phyloP scores from a whole-genome alignment of 768 basidiomycete species.

The Podaxis sp. region DNA sequence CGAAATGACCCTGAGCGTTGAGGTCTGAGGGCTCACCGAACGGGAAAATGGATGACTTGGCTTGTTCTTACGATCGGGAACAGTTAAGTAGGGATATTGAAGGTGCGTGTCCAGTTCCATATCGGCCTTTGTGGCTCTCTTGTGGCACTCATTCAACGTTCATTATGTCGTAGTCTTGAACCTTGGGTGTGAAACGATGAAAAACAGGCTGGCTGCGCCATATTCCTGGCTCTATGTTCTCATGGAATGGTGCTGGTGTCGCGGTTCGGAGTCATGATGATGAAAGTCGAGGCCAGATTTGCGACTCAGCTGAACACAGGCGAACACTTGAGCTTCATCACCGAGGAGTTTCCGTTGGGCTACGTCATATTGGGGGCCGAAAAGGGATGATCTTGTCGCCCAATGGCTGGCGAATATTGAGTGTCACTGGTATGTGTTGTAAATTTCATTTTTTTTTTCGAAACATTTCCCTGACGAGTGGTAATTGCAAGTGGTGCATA shows the following conservation, averaged over 20 bases:
- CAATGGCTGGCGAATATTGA: too few relatives aligned
- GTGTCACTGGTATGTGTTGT: background rate
- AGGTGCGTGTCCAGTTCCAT: too few relatives aligned
- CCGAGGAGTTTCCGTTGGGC: background rate
- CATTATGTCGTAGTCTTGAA: too few relatives aligned
- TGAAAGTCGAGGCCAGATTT: background rate
- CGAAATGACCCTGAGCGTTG: too few relatives aligned
- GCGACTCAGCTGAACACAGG: background rate
- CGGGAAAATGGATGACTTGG: too few relatives aligned
- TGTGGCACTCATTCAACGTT: too few relatives aligned
- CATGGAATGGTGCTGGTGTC: background rate
- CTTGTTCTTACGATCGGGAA: too few relatives aligned
- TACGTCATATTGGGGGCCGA: background rate
- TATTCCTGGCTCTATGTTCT: background rate
- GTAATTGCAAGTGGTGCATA: background rate
- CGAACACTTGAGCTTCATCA: background rate
- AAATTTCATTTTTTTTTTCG: background rate
- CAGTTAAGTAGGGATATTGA: too few relatives aligned
- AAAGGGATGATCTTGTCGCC: too few relatives aligned
- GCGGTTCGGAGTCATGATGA: background rate
- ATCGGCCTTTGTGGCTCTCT: too few relatives aligned
- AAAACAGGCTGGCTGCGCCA: background rate
- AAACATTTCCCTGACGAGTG: background rate
- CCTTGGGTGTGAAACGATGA: background rate
- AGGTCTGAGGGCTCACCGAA: too few relatives aligned